phyloP scores from a whole-genome alignment of 192 early-diverging fungal species.

The Backusella tuberculispora region DNA sequence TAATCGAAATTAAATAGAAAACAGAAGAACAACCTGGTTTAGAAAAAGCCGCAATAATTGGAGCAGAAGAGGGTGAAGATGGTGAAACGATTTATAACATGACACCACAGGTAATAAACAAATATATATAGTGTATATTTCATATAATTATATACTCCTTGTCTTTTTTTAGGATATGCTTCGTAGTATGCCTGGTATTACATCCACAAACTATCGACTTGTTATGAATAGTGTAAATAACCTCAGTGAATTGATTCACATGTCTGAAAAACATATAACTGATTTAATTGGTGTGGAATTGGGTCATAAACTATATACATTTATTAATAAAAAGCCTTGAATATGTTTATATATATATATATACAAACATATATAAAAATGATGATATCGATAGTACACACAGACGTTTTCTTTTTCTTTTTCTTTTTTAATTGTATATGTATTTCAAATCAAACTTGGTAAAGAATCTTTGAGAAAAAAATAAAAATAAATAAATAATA shows the following conservation, averaged over 20 bases:
- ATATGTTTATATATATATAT: background rate
- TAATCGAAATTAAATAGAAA: constrained; percentile 50
- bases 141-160: constrained; percentile 3
- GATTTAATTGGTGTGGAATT: constrained; percentile 65
- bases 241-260: constrained; percentile 64
- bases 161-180: constrained; percentile 58
- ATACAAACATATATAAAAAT: background rate
- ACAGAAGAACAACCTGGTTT: constrained; percentile 76
- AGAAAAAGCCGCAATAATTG: constrained; percentile 68
- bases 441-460: background rate
- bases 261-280: constrained; percentile 49
- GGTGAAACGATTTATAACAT: constrained; percentile 69
- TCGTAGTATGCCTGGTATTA: constrained; percentile 88
- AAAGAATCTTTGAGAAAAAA: background rate
- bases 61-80: constrained; percentile 64
- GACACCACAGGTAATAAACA: constrained; percentile 61
- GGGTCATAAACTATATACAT: constrained; percentile 64
- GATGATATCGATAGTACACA: background rate
- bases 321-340: constrained; percentile 54
- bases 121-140: background rate
- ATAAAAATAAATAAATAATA: background rate
- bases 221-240: constrained; percentile 71
- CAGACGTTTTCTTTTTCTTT: background rate
- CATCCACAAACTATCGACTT: constrained; percentile 72
- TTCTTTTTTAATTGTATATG: background rate